Evolutionary conservation across 75 land plant species (phyloP), one percentile per base, ranked within the genome.

Genomic region (Sequoiadendron giganteum): DNA sequence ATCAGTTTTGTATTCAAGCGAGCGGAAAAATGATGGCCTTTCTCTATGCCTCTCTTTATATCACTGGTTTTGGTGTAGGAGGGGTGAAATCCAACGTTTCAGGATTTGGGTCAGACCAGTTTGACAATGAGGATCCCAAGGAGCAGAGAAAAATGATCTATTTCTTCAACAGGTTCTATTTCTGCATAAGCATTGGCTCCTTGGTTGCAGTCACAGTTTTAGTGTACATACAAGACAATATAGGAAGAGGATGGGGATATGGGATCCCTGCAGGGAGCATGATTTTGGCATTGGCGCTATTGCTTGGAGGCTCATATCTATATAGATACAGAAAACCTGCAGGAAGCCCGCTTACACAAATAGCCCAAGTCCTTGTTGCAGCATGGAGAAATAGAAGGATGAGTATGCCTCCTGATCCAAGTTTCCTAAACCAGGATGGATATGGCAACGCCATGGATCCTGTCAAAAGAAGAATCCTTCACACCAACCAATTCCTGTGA

Each of bases 131-230:
- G 14, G 93, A 97, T 87, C 93, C 93, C 30, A 93, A 92, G 83
- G 98, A 96, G 70, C 88, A 90, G 89, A 93, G 93, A 88, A 86
- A 92, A 55, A 94, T 97, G 95, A 88, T 94, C 16, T 94, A 89
- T 89, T 97, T 96, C 91, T 96, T 96, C 91, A 96, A 95, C 86
- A 91, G 98, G 86, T 96, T 94, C 90, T 97, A 96, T 90, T 97
- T 97, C 90, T 90, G 92, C 87, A 92, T 97, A 36, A 94, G 98
- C 86, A 55, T 97, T 15, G 99, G 98, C 52, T 95, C 98, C n/a
- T 88, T 97, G 14, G 91, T 96, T 55, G 93, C 99, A 28, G 96
- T 96, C 34, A 97, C 95, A 38, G 96, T 97, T 77, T 92, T 97
- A 73, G 98, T 97, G 0, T 97, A 96, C 87, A 89, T 97, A 21